Conservation (phyloP, 768 basidiomycete species). For the Mycena haematopus region DNA sequence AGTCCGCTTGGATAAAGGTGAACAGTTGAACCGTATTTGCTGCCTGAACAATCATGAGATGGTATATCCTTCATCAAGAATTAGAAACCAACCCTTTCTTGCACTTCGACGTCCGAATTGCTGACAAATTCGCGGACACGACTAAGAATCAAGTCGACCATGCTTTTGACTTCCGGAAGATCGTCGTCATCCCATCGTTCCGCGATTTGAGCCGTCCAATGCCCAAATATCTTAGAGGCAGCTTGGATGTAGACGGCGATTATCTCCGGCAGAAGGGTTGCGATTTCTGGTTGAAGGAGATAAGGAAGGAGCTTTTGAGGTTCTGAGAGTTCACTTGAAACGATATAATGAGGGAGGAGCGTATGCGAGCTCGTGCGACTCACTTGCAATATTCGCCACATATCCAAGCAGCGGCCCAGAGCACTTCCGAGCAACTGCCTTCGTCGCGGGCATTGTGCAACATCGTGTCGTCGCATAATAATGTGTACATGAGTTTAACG, state of each 20-base stretch:
- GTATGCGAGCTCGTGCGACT: conserved; percentile 32
- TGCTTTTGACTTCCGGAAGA: conserved; percentile 65
- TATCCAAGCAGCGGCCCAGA: conserved; percentile 97
- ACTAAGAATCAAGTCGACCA: conserved; percentile 66
- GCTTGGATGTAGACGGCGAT: conserved; percentile 85
- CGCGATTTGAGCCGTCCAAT: conserved; percentile 80
- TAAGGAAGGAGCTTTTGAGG: conserved; percentile 76
- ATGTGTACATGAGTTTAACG: conserved; percentile 81
- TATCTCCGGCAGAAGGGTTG: conserved; percentile 65
- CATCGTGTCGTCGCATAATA: conserved; percentile 82
- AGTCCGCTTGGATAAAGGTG: conserved; percentile 76
- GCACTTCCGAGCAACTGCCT: conserved; percentile 80
- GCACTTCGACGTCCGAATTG: conserved; percentile 83
- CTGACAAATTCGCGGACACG: conserved; percentile 65
- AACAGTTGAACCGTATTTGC: conserved; percentile 80
- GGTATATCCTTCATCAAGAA: conserved; percentile 10
- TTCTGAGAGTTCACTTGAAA: conserved; percentile 72
- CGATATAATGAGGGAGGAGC: conserved; percentile 10
- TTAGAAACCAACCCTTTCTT: conserved; percentile 77
- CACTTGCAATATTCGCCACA: conserved; percentile 94
- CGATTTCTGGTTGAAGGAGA: conserved; percentile 66
- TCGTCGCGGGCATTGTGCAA: conserved; percentile 69
- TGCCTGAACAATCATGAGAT: conserved; percentile 55
- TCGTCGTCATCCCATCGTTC: conserved; percentile 78
- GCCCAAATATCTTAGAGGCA: conserved; percentile 85